These are phyloP conservation scores for Pholiota molesta DNA, from an alignment of 768 basidiomycete species.

Conservation along the genomic window DNA sequence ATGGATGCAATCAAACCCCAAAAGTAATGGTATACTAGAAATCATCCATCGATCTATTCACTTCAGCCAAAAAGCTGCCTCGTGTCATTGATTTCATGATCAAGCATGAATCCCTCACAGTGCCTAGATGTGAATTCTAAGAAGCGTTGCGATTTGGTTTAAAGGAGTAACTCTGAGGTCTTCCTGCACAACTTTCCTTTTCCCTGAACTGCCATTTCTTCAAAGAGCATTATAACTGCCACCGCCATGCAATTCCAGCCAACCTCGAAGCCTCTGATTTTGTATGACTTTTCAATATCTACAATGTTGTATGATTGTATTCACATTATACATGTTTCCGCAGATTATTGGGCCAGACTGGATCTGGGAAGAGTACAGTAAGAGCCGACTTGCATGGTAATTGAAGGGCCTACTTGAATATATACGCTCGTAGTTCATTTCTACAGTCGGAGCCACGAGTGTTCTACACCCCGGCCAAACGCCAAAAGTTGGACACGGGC, in stretches of 20 bases:
- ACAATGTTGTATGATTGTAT: background rate
- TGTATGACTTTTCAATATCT: background rate
- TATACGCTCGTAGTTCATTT: background rate
- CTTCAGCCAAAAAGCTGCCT: background rate
- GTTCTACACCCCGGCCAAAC: background rate
- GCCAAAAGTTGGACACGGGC: background rate
- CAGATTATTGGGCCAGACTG: background rate
- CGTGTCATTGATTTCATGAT: background rate
- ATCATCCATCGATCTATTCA: background rate
- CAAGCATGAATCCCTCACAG: background rate
- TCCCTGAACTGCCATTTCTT: background rate
- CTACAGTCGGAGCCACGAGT: background rate
- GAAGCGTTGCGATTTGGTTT: background rate
- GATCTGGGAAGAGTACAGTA: background rate
- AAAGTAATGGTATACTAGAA: background rate
- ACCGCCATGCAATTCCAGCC: no score
- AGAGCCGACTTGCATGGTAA: background rate
- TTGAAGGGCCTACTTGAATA: background rate
- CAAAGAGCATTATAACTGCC: background rate
- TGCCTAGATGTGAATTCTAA: no score
- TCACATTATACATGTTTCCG: background rate
- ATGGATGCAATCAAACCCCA: no score
- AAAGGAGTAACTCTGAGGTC: background rate
- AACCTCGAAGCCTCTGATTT: background rate
- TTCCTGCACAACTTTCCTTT: background rate